These are phyloP conservation scores for Candida germanica DNA, from an alignment of 805 yeast genomes.

Conservation along the genomic window DNA sequence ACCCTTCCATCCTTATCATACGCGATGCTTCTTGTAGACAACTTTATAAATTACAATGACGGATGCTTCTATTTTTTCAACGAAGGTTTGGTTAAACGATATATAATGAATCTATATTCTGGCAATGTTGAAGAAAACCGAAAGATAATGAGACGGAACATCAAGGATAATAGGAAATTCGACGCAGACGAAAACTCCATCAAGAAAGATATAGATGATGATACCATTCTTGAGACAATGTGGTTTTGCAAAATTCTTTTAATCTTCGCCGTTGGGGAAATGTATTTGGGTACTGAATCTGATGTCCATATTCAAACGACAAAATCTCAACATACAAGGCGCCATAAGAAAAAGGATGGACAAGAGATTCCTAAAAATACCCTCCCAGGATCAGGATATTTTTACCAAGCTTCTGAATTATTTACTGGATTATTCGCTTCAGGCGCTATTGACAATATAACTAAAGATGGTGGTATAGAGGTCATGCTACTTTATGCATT, in stretches of 20 bases:
- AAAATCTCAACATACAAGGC: conserved; percentile 16
- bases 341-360: conserved; percentile 11
- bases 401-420: conserved; percentile 74
- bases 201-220: conserved; percentile 44
- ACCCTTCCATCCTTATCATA: conserved; percentile 74
- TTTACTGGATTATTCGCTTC: conserved; percentile 75
- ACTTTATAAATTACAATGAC: conserved; percentile 74
- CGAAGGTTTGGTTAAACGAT: conserved; percentile 73
- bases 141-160: conserved; percentile 35
- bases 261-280: conserved; percentile 77
- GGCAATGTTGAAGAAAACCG: conserved; percentile 41
- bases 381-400: conserved; percentile 76
- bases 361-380: conserved; percentile 29
- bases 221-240: conserved; percentile 67
- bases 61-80: conserved; percentile 84
- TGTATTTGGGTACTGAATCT: conserved; percentile 76
- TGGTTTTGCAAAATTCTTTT: conserved; percentile 76
- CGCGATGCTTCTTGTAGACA: conserved; percentile 71
- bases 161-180: conserved; percentile 19
- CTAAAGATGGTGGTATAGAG: conserved; percentile 78
- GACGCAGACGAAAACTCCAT: conserved; percentile 38
- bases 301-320: conserved; percentile 51
- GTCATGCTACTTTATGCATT: conserved; percentile 73
- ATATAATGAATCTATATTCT: conserved; percentile 60
- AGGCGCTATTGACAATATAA: conserved; percentile 75